Percentiles rank a stretch among this genome's conserved stretches.
Conservation (phyloP, 768 basidiomycete species). For the Boletus sp. region DNA sequence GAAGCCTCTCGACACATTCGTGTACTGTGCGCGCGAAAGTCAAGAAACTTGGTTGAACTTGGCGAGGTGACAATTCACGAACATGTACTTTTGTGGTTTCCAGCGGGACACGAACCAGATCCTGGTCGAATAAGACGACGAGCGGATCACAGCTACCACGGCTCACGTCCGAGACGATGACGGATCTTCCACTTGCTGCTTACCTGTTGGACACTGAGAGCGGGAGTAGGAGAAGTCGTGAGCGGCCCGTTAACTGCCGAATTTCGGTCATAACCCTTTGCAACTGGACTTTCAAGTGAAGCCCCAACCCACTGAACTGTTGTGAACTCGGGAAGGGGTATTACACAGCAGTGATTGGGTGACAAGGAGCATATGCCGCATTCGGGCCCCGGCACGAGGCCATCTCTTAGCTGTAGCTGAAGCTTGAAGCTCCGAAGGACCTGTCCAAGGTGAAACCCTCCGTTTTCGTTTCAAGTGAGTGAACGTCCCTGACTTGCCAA, state of each 20-base stretch:
- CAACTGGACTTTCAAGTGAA: neutral
- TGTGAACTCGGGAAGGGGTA: neutral
- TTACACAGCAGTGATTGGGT: neutral
- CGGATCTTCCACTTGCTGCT: neutral
- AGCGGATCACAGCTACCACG: neutral
- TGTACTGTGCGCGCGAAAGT: neutral
- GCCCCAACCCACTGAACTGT: neutral
- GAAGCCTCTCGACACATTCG: neutral
- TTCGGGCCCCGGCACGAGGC: neutral
- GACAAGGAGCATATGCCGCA: neutral
- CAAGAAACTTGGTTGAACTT: neutral
- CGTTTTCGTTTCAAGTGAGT: neutral
- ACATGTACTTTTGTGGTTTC: neutral
- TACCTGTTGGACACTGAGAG: neutral
- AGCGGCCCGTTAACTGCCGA: neutral
- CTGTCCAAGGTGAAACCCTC: neutral
- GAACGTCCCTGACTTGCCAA: neutral
- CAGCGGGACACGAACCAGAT: neutral
- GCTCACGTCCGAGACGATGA: neutral
- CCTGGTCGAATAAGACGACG: neutral
- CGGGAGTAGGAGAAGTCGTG: neutral
- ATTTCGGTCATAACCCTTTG: neutral
- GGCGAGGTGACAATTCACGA: neutral
- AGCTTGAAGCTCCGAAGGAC: too few relatives aligned
- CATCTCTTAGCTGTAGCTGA: neutral